Evolutionary conservation across 768 basidiomycete genomes (phyloP), one percentile per base, ranked within the genome.

Genomic region (Grammothele lineata): DNA sequence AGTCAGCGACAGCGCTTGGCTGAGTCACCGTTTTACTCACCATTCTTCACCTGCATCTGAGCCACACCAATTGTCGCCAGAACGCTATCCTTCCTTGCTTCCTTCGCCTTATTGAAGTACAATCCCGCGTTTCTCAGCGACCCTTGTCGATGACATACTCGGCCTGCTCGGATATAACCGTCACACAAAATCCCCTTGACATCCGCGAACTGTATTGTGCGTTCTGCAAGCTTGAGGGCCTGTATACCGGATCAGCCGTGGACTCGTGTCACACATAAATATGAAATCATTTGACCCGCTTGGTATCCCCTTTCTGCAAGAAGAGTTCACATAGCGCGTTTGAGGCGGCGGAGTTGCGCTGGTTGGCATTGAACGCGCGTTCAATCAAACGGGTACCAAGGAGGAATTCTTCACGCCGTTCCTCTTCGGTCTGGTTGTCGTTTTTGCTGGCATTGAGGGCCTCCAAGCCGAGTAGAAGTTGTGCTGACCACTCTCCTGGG

Each of bases 151-250:
- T 94, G 92, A 12, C 82, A 75, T 3, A 88, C 83, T 15, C 92
- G 80, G 2, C 84, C 95, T 12, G 93, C 83, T 25, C 87, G 77
- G 14, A 94, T 67, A 59, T 92, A 88, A 3, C 92, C 87, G 57
- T 96, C 94, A 1, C 89, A 86, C 23, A 94, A 74, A 14, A 95
- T 71, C 0, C 88, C 76, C 25, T 91, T 72, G 0, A 88, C 92
- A 57, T 98, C 95, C 0, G 94, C 87, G 59, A 89, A 96, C 61
- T 97, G 93, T 33, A 98, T 83, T 0, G 93, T 87, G 42, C 93
- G 80, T 59, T 98, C 96, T 19, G 92, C 93, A 17, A 98, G 72
- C 71, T 98, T 99, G 36, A 95, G 64, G 0, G 92, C 91, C 83
- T 92, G 45, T 21, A 21, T 23, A 54, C 14, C 44, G 46, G 21